Conservation (phyloP, 345 rosid genomes). For the Euphorbia peplus region DNA sequence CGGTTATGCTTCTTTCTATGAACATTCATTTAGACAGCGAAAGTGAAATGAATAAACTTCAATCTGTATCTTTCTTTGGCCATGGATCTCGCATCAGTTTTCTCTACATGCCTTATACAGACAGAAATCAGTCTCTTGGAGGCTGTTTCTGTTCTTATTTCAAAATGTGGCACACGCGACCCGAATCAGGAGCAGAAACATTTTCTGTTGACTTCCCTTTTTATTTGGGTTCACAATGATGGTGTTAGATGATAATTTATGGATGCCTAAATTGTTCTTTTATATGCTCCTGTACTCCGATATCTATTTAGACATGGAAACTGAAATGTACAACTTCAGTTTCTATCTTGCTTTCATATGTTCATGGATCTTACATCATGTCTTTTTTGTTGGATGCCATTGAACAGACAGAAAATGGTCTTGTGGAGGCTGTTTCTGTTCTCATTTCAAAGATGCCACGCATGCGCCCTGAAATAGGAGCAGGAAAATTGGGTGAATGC, state of each 20-base stretch:
- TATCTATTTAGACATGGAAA: not conserved
- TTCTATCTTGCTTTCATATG: not conserved
- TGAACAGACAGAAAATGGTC: conserved; percentile 85
- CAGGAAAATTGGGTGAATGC: conserved; percentile 79
- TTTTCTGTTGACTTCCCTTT: not conserved
- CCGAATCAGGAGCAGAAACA: conserved; percentile 55
- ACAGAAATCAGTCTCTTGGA: conserved; percentile 91
- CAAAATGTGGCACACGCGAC: conserved; percentile 90
- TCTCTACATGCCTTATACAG: conserved; percentile 28
- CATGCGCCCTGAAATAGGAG: conserved; percentile 63
- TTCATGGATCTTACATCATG: conserved; percentile 4
- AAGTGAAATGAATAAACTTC: not conserved
- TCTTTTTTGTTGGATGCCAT: conserved; percentile 21
- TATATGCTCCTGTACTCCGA: not conserved
- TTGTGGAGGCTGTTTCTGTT: conserved; percentile 90
- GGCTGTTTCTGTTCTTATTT: conserved; percentile 86
- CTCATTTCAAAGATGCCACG: conserved; percentile 94
- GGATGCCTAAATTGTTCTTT: not conserved
- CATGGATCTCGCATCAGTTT: conserved; percentile 12
- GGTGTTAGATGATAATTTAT: not conserved
- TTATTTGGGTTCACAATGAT: not conserved
- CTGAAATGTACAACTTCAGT: not conserved
- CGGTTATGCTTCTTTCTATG: not conserved
- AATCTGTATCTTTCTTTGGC: not conserved
- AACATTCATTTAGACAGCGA: not conserved